These are phyloP conservation scores for Mortierella hygrophila DNA, from an alignment of 192 early-diverging fungal genomes.

Conservation along the genomic window DNA sequence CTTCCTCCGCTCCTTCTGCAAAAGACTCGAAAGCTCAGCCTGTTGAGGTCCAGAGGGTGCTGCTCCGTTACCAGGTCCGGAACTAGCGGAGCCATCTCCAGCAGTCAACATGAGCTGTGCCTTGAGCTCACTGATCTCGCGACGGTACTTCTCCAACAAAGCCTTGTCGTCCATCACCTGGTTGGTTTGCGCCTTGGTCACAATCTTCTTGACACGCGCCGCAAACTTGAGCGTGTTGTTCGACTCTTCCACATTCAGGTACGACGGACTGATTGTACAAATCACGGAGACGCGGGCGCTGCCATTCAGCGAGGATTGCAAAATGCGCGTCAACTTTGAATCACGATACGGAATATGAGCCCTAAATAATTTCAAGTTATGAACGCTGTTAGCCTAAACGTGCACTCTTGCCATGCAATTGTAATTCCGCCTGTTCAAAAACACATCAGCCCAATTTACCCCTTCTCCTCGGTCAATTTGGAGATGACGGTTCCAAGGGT, in stretches of 20 bases:
- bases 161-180: slow-evolving; percentile 85
- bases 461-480: slow-evolving; percentile 82
- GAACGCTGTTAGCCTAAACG: background rate
- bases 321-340: slow-evolving; percentile 94
- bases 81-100: slow-evolving; percentile 65
- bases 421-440: background rate
- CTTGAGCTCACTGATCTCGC: slow-evolving; percentile 83
- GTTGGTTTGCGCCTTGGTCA: slow-evolving; percentile 86
- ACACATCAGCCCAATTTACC: slow-evolving; percentile 31
- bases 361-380: slow-evolving; percentile 12
- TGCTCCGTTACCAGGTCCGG: slow-evolving; percentile 54
- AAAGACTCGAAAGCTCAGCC: slow-evolving; percentile 35
- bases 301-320: slow-evolving; percentile 93
- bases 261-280: slow-evolving; percentile 90
- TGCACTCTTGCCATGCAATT: background rate
- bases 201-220: slow-evolving; percentile 89
- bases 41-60: slow-evolving; percentile 46
- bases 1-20: slow-evolving; percentile 50
- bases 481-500: slow-evolving; percentile 95
- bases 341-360: slow-evolving; percentile 97
- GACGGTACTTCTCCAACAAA: slow-evolving; percentile 83
- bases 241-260: slow-evolving; percentile 85
- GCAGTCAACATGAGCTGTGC: slow-evolving; percentile 73
- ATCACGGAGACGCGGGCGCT: slow-evolving; percentile 92
- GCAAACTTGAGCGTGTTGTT: slow-evolving; percentile 97